Base-by-base conservation (phyloP, 768 basidiomycete genomes). In the Suillus discolor region DNA sequence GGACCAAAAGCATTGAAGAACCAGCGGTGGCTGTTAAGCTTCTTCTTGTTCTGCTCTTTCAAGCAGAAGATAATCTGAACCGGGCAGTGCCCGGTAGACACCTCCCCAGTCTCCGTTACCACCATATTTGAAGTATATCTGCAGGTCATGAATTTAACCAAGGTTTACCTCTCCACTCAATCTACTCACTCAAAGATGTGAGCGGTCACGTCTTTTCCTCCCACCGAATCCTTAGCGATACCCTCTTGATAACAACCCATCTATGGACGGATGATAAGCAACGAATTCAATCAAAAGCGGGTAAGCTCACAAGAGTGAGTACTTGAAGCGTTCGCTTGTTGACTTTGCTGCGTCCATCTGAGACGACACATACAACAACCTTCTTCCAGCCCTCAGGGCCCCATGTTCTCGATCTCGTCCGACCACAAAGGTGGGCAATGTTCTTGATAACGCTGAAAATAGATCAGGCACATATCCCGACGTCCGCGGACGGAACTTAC, bases 11-110 rank as follows among this genome's bases (percentile, higher is more conserved):
- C 96, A 72, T 97, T 97, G 85, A 97, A 97, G 83, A 97, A 97
- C 96, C 96, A 97, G 23, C 96, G 86, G 73, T 97, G 95, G 71
- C 91, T 92, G 81, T 97, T 97, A 71, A 97, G 84, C 77, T 97
- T 97, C 84, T 97, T 96, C 84, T 95, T 95, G 84, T 96, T 97
- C 80, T 94, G 92, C 76, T 96, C 94, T 78, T 96, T 96, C 72
- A 96, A 80, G 73, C 94, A 95, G 81, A 96, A 96, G 55, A 99
- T 81, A 70, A 93, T 84, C 77, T 96, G 96, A 65, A 94, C 87
- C 1, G 95, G 89, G 71, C 91, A 93, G 1, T 85, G 78, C n/a
- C 89, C 86, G 61, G 84, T 81, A 0, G 89, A 87, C 15, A 95
- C 90, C 75, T 96, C 94, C 31, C 94, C 94, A 1, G 82, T 83